Conservation (phyloP, 495 filamentous ascomycete species). For the Neurospora sp. region DNA sequence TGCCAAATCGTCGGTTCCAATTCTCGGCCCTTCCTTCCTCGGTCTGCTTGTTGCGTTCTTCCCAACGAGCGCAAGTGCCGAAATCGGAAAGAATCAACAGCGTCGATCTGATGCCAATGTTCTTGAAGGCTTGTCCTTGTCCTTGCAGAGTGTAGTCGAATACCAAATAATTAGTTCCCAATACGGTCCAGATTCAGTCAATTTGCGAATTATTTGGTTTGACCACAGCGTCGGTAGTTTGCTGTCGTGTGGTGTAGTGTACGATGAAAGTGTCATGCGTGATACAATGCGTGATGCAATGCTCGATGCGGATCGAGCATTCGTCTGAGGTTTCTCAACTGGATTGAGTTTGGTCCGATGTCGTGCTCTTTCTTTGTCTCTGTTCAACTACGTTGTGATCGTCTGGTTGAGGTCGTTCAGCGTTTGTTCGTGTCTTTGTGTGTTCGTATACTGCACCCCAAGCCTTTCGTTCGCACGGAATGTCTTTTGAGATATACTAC, state of each 20-base stretch:
- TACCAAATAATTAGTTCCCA: background rate
- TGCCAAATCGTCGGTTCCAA: no score
- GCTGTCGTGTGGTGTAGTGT: background rate
- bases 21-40: no score
- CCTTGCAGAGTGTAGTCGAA: background rate
- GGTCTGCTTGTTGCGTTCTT: background rate
- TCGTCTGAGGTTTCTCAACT: background rate
- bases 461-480: background rate
- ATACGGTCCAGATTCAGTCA: background rate
- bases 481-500: background rate
- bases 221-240: background rate
- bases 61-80: background rate
- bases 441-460: background rate
- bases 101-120: background rate
- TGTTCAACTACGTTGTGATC: no score
- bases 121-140: background rate
- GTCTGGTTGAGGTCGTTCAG: background rate
- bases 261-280: background rate
- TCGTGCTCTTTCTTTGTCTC: background rate
- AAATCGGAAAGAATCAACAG: background rate
- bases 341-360: background rate
- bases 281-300: background rate
- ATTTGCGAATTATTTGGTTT: no score
- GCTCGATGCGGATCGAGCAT: background rate
- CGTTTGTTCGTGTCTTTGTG: background rate